Base-by-base conservation (phyloP, 208 protist genomes). In the Wallacemonas sp. region DNA sequence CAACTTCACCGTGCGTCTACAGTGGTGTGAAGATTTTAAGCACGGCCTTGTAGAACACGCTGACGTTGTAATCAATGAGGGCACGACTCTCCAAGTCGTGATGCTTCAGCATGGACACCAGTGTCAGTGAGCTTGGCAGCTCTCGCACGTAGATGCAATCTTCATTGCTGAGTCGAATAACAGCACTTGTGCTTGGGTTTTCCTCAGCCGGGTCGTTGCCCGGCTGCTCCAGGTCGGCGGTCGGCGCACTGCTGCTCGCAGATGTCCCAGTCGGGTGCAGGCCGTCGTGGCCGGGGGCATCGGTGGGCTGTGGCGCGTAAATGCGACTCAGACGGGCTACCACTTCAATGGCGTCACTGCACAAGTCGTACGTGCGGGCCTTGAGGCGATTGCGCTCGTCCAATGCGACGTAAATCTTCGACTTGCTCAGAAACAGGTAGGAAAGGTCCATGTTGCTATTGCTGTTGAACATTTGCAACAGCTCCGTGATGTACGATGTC, bases 141-240 rank as follows among this genome's bases (percentile, higher is more conserved):
- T 96, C 86, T 22, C 81, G 80, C 15, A 96, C 83, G 72, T 96
- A 96, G 68, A 96, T 94, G 68, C 76, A 91, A 70, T 93, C 84
- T 12, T 81, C 72, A 34, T 73, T 78, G 56, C 72, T 86, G n/a
- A 87, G 70, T 21, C 41, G 46, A 45, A 87, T 83, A 27, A 87
- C 58, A 21, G 77, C 65, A 39, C 70, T 67, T 22, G 67, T 75
- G 24, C 72, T 70, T n/a, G 68, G 44, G 12, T 30, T n/a, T 17
- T 70, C 70, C 4, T 64, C 65, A 19, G 34, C 30, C 1, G 39
- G 39, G 26, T n/a, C 24, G 0, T 26, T 28, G 47, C 26, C 22
- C 3, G 33, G 8, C 22, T 66, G 39, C 2, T 21, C 49, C 5
- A 38, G 36, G 30, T 70, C 58, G 5, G 31, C 54, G 8, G 14